Percentiles rank a stretch among this genome's conserved stretches.
These are phyloP conservation scores for Ascochyta pisi DNA, from an alignment of 2,329 filamentous ascomycete genomes.

Conservation along the genomic window DNA sequence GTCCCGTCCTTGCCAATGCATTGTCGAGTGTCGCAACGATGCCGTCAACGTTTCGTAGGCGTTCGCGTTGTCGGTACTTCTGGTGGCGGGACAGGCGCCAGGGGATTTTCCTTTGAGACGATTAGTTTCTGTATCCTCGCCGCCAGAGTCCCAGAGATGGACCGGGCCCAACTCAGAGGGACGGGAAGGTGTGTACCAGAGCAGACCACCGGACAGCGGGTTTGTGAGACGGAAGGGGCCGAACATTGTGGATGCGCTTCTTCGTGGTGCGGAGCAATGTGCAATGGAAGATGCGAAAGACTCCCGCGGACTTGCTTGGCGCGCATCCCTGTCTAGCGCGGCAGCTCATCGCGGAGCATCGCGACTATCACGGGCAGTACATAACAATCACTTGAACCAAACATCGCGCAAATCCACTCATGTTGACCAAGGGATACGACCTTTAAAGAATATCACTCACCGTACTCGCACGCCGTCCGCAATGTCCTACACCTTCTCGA, in stretches of 20 bases:
- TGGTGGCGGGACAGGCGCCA: slow-evolving; percentile 87
- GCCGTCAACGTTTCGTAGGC: slow-evolving; percentile 72
- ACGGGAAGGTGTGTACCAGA: slow-evolving; percentile 40
- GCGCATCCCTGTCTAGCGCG: slow-evolving; percentile 32
- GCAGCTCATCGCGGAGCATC: slow-evolving; percentile 22
- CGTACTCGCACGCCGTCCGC: slow-evolving; percentile 26
- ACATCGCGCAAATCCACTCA: background rate
- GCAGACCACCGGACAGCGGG: slow-evolving; percentile 48
- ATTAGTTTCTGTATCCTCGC: slow-evolving; percentile 2
- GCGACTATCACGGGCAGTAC: background rate
- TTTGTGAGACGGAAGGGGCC: slow-evolving; percentile 50
- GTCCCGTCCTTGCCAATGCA: slow-evolving; percentile 75
- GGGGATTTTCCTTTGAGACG: slow-evolving; percentile 81
- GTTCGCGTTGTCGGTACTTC: slow-evolving; percentile 49
- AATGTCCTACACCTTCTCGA: slow-evolving; percentile 99
- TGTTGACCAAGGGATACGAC: background rate
- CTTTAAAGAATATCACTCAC: too few relatives aligned
- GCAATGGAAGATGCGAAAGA: slow-evolving; percentile 30
- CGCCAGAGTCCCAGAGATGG: background rate
- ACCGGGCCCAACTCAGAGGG: background rate
- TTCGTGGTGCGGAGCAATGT: slow-evolving; percentile 21
- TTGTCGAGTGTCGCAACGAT: slow-evolving; percentile 84
- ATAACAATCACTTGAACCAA: background rate
- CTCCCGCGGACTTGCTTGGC: slow-evolving; percentile 43
- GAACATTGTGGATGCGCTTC: slow-evolving; percentile 44